Evolutionary conservation across 2,329 filamentous ascomycete species (phyloP).

Genomic region (Pseudogymnoascus destructans): DNA sequence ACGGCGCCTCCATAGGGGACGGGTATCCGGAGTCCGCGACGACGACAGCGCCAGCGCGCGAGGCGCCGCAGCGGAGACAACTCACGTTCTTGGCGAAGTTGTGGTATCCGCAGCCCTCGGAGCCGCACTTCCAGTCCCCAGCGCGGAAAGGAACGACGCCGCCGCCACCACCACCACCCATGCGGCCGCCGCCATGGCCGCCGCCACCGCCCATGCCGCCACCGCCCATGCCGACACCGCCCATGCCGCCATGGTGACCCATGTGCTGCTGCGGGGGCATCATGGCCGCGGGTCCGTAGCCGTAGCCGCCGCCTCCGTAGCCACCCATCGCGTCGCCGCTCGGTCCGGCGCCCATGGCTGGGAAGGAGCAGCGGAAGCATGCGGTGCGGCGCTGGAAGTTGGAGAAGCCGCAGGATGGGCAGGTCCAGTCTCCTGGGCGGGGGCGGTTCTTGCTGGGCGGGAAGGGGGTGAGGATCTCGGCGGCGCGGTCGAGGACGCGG

Average conservation of each 20-base stretch:
- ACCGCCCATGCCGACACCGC: conserved; percentile 34
- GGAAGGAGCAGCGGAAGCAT: conserved; percentile 98
- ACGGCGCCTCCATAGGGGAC: conserved; percentile 75
- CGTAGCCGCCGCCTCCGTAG: conserved; percentile 45
- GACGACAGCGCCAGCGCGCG: conserved; percentile 83
- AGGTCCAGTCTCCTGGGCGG: conserved; percentile 96
- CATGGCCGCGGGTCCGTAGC: conserved; percentile 63
- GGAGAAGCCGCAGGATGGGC: conserved; percentile 94
- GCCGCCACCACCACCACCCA: conserved; percentile 68
- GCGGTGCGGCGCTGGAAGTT: conserved; percentile 98
- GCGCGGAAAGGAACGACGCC: conserved; percentile 93
- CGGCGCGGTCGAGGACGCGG: conserved; percentile 85
- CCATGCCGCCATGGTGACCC: conserved; percentile 41
- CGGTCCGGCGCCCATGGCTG: conserved; percentile 72
- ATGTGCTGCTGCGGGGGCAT: conserved; percentile 68
- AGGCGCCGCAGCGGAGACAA: conserved; percentile 90
- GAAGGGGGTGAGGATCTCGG: conserved; percentile 93
- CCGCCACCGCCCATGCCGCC: conserved; percentile 35
- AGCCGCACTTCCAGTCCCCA: conserved; percentile 97
- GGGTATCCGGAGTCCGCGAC: conserved; percentile 89
- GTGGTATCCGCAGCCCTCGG: conserved; percentile 94
- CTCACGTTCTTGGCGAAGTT: conserved; percentile 99
- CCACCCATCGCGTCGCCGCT: conserved; percentile 55
- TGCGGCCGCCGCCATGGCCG: conserved; percentile 40
- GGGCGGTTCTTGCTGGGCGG: conserved; percentile 97